Conservation (phyloP, 192 early-diverging fungal species). For the Backusella tarrabulga region DNA sequence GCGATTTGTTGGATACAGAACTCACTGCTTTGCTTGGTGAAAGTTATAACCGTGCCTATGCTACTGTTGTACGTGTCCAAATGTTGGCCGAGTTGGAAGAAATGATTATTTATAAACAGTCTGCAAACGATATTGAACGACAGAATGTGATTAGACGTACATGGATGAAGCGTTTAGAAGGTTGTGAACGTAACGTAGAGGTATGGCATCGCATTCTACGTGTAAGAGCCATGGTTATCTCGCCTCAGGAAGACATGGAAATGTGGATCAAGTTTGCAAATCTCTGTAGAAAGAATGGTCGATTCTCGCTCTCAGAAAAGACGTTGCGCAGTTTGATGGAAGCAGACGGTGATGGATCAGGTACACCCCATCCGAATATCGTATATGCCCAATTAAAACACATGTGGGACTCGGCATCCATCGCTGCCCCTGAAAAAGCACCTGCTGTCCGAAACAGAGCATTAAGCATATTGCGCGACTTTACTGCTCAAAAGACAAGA, state of each 20-base stretch:
- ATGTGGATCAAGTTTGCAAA: conserved; percentile 97
- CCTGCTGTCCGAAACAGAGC: conserved; percentile 60
- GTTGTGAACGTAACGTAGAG: conserved; percentile 90
- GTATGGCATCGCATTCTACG: conserved; percentile 93
- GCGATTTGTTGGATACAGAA: conserved; percentile 83
- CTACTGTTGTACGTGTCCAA: conserved; percentile 86
- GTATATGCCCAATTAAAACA: conserved; percentile 93
- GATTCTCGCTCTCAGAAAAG: conserved; percentile 77
- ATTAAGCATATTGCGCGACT: conserved; percentile 72
- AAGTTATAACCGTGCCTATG: conserved; percentile 92
- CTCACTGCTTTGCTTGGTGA: conserved; percentile 86
- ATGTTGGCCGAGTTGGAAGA: conserved; percentile 98
- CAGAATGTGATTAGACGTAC: conserved; percentile 75
- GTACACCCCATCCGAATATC: conserved; percentile 63
- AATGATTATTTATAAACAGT: conserved; percentile 87
- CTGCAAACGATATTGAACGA: conserved; percentile 75
- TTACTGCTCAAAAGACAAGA: conserved; percentile 73
- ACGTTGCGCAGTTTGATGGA: conserved; percentile 71
- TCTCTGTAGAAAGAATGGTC: conserved; percentile 86
- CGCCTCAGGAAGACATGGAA: conserved; percentile 91
- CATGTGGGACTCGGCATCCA: conserved; percentile 66
- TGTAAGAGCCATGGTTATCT: conserved; percentile 84
- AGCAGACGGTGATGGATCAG: conserved; percentile 45
- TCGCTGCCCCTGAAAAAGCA: conserved; percentile 11
- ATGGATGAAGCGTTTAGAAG: conserved; percentile 86